Evolutionary conservation across 202 grass and related monocot genomes (phyloP), one percentile per base, ranked within the genome.

Genomic region (Panicum virgatum): DNA sequence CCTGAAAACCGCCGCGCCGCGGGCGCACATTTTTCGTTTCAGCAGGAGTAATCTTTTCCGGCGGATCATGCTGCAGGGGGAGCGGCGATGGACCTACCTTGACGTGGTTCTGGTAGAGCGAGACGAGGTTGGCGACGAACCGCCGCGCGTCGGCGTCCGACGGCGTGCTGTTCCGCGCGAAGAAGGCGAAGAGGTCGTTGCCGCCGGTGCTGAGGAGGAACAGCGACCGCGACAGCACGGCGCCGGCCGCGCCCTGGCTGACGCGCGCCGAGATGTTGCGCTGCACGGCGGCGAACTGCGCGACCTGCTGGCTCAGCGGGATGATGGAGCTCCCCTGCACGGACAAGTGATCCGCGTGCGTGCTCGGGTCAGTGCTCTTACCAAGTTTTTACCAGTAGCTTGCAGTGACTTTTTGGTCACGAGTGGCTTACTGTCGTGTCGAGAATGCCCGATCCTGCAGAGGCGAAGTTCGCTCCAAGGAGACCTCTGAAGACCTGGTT

Each of bases 101-200:
- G 1, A 90, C 53, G 8, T 92, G 89, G 7, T 65, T 72, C 66
- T 52, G 71, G 82, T 82, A 91, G 20, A 85, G 78, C 44, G 88
- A 82, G 10, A 83, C 85, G 18, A 96, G 88, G 72, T 82, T 78
- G 75, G 3, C 18, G 51, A 93, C 69, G 85, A 98, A 96, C 12
- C 5, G 20, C 34, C 22, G 56, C 71, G 38, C 86, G 34, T 84
- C 82, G 16, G 29, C 83, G 19, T 54, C 66, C 38, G 89, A 77
- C 38, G 90, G 87, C 29, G 80, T 87, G 62, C 87, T 93, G 75
- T 88, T 98, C 46, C 57, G 53, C 0, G 81, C 30, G 77, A 96
- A 98, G 82, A 91, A 98, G 46, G 80, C 96, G 78, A 98, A 96
- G 50, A 98, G 82, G 79, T 98, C 92, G 78, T 98, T 98, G 72